Conservation (phyloP, 352 stramenopile species). For the Phytophthora sp. region DNA sequence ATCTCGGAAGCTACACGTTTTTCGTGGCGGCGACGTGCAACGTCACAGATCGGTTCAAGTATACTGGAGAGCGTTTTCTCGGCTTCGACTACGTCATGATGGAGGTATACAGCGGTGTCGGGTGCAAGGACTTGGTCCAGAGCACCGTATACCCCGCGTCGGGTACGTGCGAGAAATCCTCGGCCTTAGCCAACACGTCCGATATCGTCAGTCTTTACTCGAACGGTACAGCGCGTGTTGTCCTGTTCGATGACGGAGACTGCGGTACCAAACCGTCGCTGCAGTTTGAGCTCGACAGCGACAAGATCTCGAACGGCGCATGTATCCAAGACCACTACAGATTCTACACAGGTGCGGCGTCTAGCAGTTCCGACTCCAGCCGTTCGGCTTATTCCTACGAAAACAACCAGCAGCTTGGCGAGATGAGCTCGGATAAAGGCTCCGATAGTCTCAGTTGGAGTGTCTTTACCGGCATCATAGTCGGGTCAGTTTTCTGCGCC, state of each 20-base stretch:
- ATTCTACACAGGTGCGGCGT: constrained; percentile 30
- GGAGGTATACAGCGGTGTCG: constrained; percentile 31
- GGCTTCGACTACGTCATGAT: constrained; percentile 42
- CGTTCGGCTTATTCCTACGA: constrained; percentile 24
- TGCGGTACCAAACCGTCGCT: constrained; percentile 23
- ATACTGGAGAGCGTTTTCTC: constrained; percentile 27
- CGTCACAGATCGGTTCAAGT: constrained; percentile 38
- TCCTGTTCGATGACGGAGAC: constrained; percentile 30
- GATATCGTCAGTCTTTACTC: constrained; percentile 35
- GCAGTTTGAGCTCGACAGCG: constrained; percentile 18
- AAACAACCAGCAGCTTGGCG: constrained; percentile 8
- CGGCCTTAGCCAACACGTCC: constrained; percentile 25
- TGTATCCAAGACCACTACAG: constrained; percentile 36
- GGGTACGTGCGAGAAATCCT: constrained; percentile 37
- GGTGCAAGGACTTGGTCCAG: constrained; percentile 30
- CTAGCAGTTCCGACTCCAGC: constrained; percentile 8
- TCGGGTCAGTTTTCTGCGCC: constrained; percentile 21
- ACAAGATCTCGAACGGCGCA: constrained; percentile 19
- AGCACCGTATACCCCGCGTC: constrained; percentile 38
- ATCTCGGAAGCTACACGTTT: constrained; percentile 30
- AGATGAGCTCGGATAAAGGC: background rate
- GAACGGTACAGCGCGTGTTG: constrained; percentile 26
- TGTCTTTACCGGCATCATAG: constrained; percentile 25
- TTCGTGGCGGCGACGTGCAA: constrained; percentile 36
- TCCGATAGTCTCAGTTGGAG: constrained; percentile 7